Evolutionary conservation across 2,329 filamentous ascomycete genomes (phyloP).

Genomic region (Hypoxylon rubiginosum): DNA sequence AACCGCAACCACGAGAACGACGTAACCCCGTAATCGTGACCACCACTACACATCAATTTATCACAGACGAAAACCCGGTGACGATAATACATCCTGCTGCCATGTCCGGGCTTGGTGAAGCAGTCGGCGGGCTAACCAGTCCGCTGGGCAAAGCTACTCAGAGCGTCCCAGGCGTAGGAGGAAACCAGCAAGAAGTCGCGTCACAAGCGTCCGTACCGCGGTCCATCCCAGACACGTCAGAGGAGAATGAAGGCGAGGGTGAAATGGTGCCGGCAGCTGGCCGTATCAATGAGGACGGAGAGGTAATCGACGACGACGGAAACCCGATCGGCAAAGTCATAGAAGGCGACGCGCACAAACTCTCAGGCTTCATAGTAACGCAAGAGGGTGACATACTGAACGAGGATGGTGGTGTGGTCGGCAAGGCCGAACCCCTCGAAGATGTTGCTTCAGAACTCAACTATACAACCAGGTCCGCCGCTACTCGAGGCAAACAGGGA

Average conservation of each 20-base stretch:
- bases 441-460: slow-evolving; percentile 50
- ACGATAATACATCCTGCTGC: slow-evolving; percentile 47
- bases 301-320: slow-evolving; percentile 68
- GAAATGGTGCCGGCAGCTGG: slow-evolving; percentile 55
- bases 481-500: slow-evolving; percentile 17
- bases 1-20: slow-evolving; percentile 14
- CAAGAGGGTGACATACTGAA: slow-evolving; percentile 55
- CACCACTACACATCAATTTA: slow-evolving; percentile 41
- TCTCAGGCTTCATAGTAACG: slow-evolving; percentile 52
- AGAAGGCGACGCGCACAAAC: slow-evolving; percentile 47
- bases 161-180: slow-evolving; percentile 20
- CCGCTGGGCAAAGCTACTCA: slow-evolving; percentile 38
- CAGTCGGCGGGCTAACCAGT: slow-evolving; percentile 38
- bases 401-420: slow-evolving; percentile 50
- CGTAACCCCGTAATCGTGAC: slow-evolving; percentile 29
- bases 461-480: slow-evolving; percentile 48
- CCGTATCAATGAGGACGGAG: slow-evolving; percentile 66
- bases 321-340: slow-evolving; percentile 61
- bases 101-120: slow-evolving; percentile 49
- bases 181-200: slow-evolving; percentile 31
- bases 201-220: slow-evolving; percentile 45
- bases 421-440: slow-evolving; percentile 52
- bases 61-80: slow-evolving; percentile 46
- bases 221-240: slow-evolving; percentile 48
- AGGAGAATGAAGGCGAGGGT: slow-evolving; percentile 48